Evolutionary conservation across 2,329 filamentous ascomycete genomes (phyloP), one percentile per base, ranked within the genome.

Genomic region (Cryoendolithus antarcticus): DNA sequence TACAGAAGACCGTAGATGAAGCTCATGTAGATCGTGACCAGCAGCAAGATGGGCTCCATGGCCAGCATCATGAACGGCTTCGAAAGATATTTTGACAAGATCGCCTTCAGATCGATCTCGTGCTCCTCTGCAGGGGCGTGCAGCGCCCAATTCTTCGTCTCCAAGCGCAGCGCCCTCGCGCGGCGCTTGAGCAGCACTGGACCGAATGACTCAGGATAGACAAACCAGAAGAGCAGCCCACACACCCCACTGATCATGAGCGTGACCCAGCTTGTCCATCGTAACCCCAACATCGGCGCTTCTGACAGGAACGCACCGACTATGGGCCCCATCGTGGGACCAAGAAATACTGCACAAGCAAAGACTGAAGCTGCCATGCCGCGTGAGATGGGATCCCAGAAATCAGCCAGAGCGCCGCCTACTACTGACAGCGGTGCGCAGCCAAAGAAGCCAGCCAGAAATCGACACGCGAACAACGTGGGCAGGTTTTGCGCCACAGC

Each of bases 201-300:
- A 2, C 56, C 62, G 29, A 64, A 73, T 0, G 71, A 69, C 50
- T 76, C 71, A 0, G 65, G 66, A 2, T 74, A 57, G 13, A 68
- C 46, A 28, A 72, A 43, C 28, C 68, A 48, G 0, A 60, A 64
- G 12, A 70, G 45, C 4, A 57, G 40, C 1, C 63, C 62, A 42
- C 72, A 63, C 2, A 63, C 50, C 3, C 53, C 54, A 0, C 62
- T 59, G 51, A 71, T 62, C 39, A 74, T 50, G 13, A 47, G 12
- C 2, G 48, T 40, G 10, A 51, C 46, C 47, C 48, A 50, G 15
- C 43, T 41, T 1, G 46, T 50, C 54, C 54, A 55, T 27, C 52
- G 41, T 51, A 51, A 56, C 24, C 52, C 52, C 43, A 28, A 12
- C 21, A 41, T 44, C 41, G 37, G 15, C n/a, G 9, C 8, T 13